These are phyloP conservation scores for Echinochloa phyllopogon DNA, from an alignment of 176 grass and related monocot genomes.

Conservation along the genomic window DNA sequence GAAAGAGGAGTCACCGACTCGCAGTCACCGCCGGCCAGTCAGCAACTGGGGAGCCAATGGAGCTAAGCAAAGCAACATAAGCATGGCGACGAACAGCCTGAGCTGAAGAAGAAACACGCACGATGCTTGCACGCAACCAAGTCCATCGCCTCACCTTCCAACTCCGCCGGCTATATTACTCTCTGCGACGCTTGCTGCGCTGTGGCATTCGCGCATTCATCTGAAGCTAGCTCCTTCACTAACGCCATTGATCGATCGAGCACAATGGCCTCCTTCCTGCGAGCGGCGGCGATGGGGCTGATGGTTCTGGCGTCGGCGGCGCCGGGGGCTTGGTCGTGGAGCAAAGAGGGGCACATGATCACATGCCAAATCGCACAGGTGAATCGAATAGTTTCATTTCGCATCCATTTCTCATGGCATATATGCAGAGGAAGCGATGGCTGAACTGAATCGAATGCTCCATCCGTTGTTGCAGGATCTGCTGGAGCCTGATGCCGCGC, in stretches of 20 bases:
- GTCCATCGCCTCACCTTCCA: background rate
- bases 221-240: background rate
- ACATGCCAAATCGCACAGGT: slow-evolving; percentile 92
- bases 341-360: slow-evolving; percentile 85
- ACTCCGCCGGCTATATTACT: slow-evolving; percentile 15
- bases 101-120: slow-evolving; percentile 42
- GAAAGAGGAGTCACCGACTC: background rate
- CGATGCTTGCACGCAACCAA: slow-evolving; percentile 59
- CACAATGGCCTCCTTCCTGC: slow-evolving; percentile 27
- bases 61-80: slow-evolving; percentile 54
- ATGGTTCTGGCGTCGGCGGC: slow-evolving; percentile 51
- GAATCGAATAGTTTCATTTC: background rate
- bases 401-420: background rate
- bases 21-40: background rate
- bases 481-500: slow-evolving; percentile 63
- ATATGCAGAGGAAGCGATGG: background rate
- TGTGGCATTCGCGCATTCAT: background rate
- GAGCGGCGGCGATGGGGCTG: slow-evolving; percentile 26
- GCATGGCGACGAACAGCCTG: background rate
- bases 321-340: slow-evolving; percentile 62
- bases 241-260: too few species aligned
- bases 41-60: background rate
- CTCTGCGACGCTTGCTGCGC: background rate
- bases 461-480: slow-evolving; percentile 43
- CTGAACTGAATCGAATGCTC: background rate